Conservation (phyloP, 1,284 basidiomycete genomes). For the Pholiota adiposa region DNA sequence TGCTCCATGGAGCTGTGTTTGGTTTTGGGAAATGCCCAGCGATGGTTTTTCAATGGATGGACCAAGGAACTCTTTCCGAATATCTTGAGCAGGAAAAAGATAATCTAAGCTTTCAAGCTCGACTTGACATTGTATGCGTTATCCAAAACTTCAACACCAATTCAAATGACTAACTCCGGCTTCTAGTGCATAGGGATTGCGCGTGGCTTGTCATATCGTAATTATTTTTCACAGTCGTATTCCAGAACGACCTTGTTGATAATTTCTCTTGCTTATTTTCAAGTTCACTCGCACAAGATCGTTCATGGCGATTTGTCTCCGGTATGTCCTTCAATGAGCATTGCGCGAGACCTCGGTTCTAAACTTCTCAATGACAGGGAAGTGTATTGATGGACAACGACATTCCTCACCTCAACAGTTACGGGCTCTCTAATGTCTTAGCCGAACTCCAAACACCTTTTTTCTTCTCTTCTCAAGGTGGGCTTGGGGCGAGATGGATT, state of each 20-base stretch:
- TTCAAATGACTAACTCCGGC: no score
- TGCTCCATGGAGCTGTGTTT: conserved; percentile 24
- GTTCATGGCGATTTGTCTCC: conserved; percentile 31
- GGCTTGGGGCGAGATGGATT: conserved; percentile 36
- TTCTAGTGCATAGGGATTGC: no score
- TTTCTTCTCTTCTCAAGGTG: conserved; percentile 33
- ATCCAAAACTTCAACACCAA: no score
- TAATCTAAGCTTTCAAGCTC: conserved; percentile 14
- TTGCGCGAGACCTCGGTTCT: neutral
- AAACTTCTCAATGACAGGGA: conserved; percentile 13
- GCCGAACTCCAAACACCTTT: conserved; percentile 34
- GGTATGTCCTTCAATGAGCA: conserved; percentile 11
- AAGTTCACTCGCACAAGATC: conserved; percentile 26
- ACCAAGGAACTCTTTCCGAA: conserved; percentile 24
- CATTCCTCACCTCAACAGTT: conserved; percentile 35
- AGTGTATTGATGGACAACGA: conserved; percentile 38
- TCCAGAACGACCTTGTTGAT: neutral
- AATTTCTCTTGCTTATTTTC: neutral
- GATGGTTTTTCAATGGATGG: conserved; percentile 34
- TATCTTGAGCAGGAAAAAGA: conserved; percentile 20
- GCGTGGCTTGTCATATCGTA: no score
- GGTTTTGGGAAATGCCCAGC: conserved; percentile 28
- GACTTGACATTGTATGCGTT: conserved; percentile 22
- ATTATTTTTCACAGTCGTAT: no score
- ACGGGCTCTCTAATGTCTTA: conserved; percentile 41